A percentile compares a stretch with the other conserved stretches of the same genome.
Evolutionary conservation across 805 yeast species (phyloP).

Genomic region (Starmerella sp.): DNA sequence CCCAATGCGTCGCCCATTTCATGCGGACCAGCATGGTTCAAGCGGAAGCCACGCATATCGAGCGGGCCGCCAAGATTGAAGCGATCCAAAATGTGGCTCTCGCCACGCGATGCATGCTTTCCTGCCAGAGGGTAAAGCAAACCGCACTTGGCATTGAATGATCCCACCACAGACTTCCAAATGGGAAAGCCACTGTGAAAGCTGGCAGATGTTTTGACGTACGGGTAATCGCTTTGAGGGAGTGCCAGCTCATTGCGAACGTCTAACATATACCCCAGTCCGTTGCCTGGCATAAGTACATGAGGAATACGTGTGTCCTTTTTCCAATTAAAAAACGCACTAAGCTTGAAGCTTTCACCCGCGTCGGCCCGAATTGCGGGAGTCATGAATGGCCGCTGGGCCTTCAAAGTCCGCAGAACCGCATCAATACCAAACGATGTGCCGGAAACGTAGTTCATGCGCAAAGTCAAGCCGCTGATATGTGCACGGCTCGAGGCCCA

Average conservation of each 20-base stretch:
- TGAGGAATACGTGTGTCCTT: constrained; percentile 35
- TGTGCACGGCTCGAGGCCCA: constrained; percentile 48
- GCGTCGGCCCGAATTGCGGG: constrained; percentile 47
- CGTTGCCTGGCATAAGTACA: constrained; percentile 33
- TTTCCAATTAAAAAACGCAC: constrained; percentile 36
- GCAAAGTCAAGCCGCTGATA: constrained; percentile 35
- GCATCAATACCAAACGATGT: constrained; percentile 49
- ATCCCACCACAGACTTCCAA: constrained; percentile 4
- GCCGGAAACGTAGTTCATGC: constrained; percentile 30
- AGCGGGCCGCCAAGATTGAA: constrained; percentile 75
- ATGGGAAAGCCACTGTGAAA: constrained; percentile 27
- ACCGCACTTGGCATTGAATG: constrained; percentile 19
- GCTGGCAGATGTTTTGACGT: constrained; percentile 30
- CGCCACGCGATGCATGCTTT: constrained; percentile 7
- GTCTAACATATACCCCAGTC: constrained; percentile 35
- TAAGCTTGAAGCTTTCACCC: constrained; percentile 51
- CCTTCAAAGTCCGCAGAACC: constrained; percentile 44
- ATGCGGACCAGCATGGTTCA: constrained; percentile 56
- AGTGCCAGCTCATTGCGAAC: constrained; percentile 37
- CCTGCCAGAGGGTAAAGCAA: constrained; percentile 16
- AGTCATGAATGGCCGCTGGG: constrained; percentile 38
- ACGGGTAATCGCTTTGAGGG: constrained; percentile 30
- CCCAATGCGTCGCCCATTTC: constrained; percentile 49
- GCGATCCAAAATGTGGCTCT: constrained; percentile 59
- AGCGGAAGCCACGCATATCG: constrained; percentile 57